Base-by-base conservation (phyloP, 225 moss, liverwort and hornwort genomes). In the Thuidium tamariscinum region DNA sequence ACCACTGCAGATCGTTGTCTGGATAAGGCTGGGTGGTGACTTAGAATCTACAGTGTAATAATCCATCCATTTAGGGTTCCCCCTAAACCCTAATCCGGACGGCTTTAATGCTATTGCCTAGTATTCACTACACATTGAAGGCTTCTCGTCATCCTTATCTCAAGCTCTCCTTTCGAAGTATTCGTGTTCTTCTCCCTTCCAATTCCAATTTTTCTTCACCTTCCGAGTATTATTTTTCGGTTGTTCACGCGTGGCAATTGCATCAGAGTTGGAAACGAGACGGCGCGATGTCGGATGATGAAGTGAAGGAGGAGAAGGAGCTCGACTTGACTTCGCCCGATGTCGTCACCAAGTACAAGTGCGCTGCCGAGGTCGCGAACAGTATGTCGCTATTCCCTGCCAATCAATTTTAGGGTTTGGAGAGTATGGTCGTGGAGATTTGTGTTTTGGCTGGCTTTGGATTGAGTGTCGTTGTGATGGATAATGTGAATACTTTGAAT, bases 301-400 rank as follows among this genome's bases (percentile, higher is more conserved):
- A 96, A 92, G 93, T 92, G 83, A 98, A 96, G 90, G 98, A 98
- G 84, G 98, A 98, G 94, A 98, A 98, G 96, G 98, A 98, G 89
- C 94, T 98, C 83, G 98, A 96, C 89, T 93, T 98, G 88, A 87
- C 95, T 73, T 96, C 95, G 14, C 96, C 95, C 22, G 98, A 98
- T 93, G 98, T 98, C 36, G 96, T 98, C 79, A 98, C 98, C 72
- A 98, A 98, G 93, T 98, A 98, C 68, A 98, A 98, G 87, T 95
- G 95, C 92, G 98, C 98, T 41, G 95, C 98, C 5, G 98, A 98
- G 93, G 94, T 98, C 88, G 96, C 93, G 7, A 98, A 98, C 80
- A 98, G 98, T 98, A 89, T 85, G 98, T 92, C 10, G 39, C 66
- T 34, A 21, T 46, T 55, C 62, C 37, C 49, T 84, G 14, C 52